Conservation (phyloP, 2,329 filamentous ascomycete genomes). For the Neoarthrinium moseri region DNA sequence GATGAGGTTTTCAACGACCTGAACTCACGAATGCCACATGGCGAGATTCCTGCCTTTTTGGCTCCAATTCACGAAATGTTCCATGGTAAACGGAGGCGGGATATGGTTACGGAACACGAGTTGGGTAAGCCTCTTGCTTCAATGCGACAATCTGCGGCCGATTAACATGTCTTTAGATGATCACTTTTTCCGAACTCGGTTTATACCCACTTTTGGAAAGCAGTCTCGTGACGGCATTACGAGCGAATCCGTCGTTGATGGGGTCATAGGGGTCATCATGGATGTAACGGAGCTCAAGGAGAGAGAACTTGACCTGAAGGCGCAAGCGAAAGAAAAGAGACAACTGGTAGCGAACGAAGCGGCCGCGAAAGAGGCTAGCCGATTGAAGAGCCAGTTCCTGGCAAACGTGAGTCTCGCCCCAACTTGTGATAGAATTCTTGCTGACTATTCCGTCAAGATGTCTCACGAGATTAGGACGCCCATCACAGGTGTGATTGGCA, state of each 20-base stretch:
- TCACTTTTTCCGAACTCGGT: slow-evolving; percentile 69
- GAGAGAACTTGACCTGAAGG: slow-evolving; percentile 60
- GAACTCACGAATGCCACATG: slow-evolving; percentile 39
- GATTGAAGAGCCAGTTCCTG: slow-evolving; percentile 77
- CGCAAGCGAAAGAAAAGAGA: slow-evolving; percentile 67
- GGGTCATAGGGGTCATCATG: slow-evolving; percentile 77
- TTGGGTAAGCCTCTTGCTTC: slow-evolving; percentile 38
- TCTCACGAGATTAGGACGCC: slow-evolving; percentile 78
- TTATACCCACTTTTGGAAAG: slow-evolving; percentile 64
- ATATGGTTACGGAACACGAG: slow-evolving; percentile 60
- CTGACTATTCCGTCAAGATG: slow-evolving; percentile 48
- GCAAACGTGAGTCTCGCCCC: slow-evolving; percentile 50
- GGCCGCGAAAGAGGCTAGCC: slow-evolving; percentile 76
- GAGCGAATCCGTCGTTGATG: slow-evolving; percentile 57
- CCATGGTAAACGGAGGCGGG: slow-evolving; percentile 56
- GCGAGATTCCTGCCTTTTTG: slow-evolving; percentile 48
- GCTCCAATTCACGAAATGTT: slow-evolving; percentile 64
- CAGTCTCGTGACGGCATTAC: slow-evolving; percentile 50
- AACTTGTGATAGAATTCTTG: background rate
- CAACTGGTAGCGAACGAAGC: slow-evolving; percentile 71
- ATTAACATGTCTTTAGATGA: slow-evolving; percentile 37
- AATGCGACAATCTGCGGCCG: slow-evolving; percentile 10
- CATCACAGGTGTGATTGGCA: slow-evolving; percentile 78
- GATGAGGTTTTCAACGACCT: slow-evolving; percentile 61
- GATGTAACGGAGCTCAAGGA: slow-evolving; percentile 73